These are phyloP conservation scores for Lathyrus aphaca DNA, from an alignment of 306 rosid species.

Conservation along the genomic window DNA sequence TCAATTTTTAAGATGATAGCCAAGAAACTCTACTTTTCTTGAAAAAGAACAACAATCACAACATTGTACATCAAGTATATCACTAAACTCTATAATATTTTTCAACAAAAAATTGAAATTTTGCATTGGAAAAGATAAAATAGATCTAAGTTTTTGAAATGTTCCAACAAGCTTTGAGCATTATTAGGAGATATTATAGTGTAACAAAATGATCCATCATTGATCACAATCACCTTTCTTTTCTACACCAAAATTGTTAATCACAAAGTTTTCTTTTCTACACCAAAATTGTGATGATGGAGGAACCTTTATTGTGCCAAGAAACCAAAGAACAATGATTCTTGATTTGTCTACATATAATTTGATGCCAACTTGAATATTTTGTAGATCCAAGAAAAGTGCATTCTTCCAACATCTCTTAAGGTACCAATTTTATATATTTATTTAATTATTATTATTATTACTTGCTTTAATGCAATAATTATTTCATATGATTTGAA, in stretches of 20 bases:
- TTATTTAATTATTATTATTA: background rate
- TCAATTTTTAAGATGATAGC: slow-evolving; percentile 5
- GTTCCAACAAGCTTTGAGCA: slow-evolving; percentile 6
- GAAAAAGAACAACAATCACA: background rate
- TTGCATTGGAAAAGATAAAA: background rate
- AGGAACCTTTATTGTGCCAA: background rate
- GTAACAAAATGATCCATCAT: background rate
- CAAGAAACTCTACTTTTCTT: background rate
- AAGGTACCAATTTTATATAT: slow-evolving; percentile 1
- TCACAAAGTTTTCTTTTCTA: background rate
- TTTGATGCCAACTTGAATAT: slow-evolving; percentile 7
- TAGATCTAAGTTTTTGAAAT: background rate
- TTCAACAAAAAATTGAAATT: background rate
- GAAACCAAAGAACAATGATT: background rate
- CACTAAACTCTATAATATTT: background rate
- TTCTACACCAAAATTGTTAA: slow-evolving; percentile 4
- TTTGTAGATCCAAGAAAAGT: slow-evolving; percentile 3
- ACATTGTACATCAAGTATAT: background rate
- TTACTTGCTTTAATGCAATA: background rate
- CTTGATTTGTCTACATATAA: slow-evolving; percentile 9
- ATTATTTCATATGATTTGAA: background rate
- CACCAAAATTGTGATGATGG: background rate
- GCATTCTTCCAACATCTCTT: background rate
- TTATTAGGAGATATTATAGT: slow-evolving; percentile 7
- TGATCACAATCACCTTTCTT: background rate